phyloP scores from a whole-genome alignment of 352 stramenopile species.

The Phytophthora vignae region DNA sequence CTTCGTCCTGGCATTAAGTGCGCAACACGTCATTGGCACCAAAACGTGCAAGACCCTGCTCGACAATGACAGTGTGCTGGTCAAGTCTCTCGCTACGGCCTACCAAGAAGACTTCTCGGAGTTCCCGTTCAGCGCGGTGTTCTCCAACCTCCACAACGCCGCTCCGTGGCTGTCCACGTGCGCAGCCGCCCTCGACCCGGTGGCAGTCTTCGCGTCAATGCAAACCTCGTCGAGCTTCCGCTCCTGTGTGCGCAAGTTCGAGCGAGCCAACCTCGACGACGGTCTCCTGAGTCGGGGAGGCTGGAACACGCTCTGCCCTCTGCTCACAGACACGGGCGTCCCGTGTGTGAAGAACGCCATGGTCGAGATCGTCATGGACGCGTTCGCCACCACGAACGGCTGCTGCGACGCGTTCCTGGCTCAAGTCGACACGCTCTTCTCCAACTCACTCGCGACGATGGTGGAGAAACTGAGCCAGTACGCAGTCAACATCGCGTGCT shows the following conservation, averaged over 20 bases:
- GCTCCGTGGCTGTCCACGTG: slow-evolving; percentile 53
- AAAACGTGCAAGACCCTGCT: slow-evolving; percentile 3
- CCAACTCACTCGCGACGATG: slow-evolving; percentile 35
- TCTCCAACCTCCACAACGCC: slow-evolving; percentile 22
- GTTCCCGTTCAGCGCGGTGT: slow-evolving; percentile 4
- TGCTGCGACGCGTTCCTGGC: slow-evolving; percentile 49
- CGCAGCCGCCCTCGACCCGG: slow-evolving; percentile 37
- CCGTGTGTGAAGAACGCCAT: slow-evolving; percentile 35
- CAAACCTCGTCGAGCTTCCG: slow-evolving; percentile 27
- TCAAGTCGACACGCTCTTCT: slow-evolving; percentile 42
- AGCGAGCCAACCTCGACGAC: neutral
- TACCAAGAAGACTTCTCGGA: neutral
- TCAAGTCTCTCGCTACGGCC: slow-evolving; percentile 2
- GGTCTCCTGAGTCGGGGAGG: neutral
- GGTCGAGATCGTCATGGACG: slow-evolving; percentile 33
- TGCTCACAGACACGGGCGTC: slow-evolving; percentile 38
- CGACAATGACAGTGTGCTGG: slow-evolving; percentile 2
- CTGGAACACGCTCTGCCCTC: slow-evolving; percentile 29
- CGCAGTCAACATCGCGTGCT: slow-evolving; percentile 39
- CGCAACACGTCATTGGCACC: neutral
- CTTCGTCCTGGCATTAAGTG: neutral
- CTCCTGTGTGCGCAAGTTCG: slow-evolving; percentile 31
- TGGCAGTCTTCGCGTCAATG: slow-evolving; percentile 16
- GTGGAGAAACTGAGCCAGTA: slow-evolving; percentile 35
- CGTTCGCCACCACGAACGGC: slow-evolving; percentile 19